phyloP scores from a whole-genome alignment of 805 yeast species.

The Helenozyma rhizophorensis region DNA sequence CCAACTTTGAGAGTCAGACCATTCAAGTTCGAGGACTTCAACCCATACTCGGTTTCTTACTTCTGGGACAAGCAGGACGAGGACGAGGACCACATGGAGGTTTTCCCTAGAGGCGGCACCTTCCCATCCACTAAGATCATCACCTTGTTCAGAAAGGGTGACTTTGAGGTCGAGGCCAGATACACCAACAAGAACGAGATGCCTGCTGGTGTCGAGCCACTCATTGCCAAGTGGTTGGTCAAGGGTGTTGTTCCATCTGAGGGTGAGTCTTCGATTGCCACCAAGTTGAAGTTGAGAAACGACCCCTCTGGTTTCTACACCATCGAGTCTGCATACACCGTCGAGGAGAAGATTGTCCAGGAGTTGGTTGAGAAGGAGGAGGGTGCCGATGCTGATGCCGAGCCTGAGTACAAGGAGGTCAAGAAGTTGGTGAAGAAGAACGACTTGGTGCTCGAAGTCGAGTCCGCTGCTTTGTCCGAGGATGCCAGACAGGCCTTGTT shows the following conservation, averaged over 20 bases:
- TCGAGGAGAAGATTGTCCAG: slow-evolving; percentile 84
- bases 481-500: slow-evolving; percentile 53
- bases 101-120: slow-evolving; percentile 88
- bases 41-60: slow-evolving; percentile 89
- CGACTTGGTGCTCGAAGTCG: slow-evolving; percentile 59
- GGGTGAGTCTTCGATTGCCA: slow-evolving; percentile 74
- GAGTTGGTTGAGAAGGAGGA: slow-evolving; percentile 71
- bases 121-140: slow-evolving; percentile 96
- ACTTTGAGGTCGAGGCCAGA: slow-evolving; percentile 80
- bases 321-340: slow-evolving; percentile 91
- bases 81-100: slow-evolving; percentile 89
- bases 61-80: slow-evolving; percentile 92
- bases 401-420: slow-evolving; percentile 84
- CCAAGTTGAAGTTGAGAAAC: slow-evolving; percentile 91
- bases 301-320: slow-evolving; percentile 95
- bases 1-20: slow-evolving; percentile 99
- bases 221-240: slow-evolving; percentile 80
- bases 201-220: slow-evolving; percentile 62
- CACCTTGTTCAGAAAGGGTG: slow-evolving; percentile 87
- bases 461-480: slow-evolving; percentile 59
- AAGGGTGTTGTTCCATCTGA: slow-evolving; percentile 78
- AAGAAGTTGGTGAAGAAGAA: slow-evolving; percentile 92
- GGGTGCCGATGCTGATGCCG: slow-evolving; percentile 50
- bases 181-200: slow-evolving; percentile 73
- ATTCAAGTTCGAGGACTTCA: slow-evolving; percentile 94